These are phyloP conservation scores for Turnera subulata DNA, from an alignment of 345 rosid genomes.

Conservation along the genomic window DNA sequence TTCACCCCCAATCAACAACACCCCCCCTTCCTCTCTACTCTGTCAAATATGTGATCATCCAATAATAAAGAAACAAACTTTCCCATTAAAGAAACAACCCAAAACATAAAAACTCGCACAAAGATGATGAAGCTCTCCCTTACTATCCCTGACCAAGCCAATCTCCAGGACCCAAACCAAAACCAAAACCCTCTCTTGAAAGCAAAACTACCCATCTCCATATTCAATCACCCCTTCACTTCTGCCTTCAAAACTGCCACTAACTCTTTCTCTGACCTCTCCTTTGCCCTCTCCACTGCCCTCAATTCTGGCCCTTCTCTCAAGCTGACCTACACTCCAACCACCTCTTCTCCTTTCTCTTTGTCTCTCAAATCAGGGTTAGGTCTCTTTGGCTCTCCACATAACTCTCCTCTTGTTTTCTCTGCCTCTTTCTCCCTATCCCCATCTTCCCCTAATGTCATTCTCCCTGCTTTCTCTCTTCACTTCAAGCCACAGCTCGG, in stretches of 20 bases:
- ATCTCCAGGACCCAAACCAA: neutral
- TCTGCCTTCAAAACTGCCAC: conserved; percentile 29
- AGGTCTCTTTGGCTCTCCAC: conserved; percentile 59
- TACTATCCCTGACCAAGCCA: conserved; percentile 33
- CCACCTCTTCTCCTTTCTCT: conserved; percentile 36
- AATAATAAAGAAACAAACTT: too few species aligned
- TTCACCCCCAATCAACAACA: too few species aligned
- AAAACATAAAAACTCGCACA: too few species aligned
- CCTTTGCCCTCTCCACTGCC: conserved; percentile 48
- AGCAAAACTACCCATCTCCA: conserved; percentile 48
- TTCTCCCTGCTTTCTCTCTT: conserved; percentile 50
- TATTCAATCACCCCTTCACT: conserved; percentile 48
- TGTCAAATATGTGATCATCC: too few species aligned
- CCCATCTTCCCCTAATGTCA: conserved; percentile 11
- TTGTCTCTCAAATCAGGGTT: conserved; percentile 58
- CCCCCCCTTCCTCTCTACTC: too few species aligned
- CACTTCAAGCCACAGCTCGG: conserved; percentile 62
- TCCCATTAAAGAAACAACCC: too few species aligned
- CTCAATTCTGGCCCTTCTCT: conserved; percentile 59
- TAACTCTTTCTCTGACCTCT: conserved; percentile 23
- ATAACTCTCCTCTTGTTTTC: conserved; percentile 51
- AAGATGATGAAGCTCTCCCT: conserved; percentile 49
- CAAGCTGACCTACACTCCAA: conserved; percentile 35
- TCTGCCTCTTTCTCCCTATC: conserved; percentile 48
- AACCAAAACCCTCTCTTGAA: conserved; percentile 29